These are phyloP conservation scores for Blastocrithidia nonstop DNA, from an alignment of 208 protist species.

Conservation along the genomic window DNA sequence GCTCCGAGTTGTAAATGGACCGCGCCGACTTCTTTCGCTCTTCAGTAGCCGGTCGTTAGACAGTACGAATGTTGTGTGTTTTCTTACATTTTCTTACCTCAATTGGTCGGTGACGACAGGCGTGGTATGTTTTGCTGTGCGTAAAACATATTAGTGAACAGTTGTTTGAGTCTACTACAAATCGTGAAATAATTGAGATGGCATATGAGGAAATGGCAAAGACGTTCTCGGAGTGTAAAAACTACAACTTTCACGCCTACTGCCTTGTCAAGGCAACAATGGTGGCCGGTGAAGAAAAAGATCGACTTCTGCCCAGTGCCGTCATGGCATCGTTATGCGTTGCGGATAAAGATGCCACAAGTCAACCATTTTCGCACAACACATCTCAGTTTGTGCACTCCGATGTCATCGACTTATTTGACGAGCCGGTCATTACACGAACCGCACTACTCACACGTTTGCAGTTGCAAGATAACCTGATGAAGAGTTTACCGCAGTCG, in stretches of 20 bases:
- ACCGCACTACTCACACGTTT: conserved; percentile 15
- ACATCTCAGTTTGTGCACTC: conserved; percentile 18
- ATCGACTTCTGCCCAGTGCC: conserved; percentile 24
- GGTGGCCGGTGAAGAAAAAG: conserved; percentile 13
- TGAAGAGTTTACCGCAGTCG: neutral
- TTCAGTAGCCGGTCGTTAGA: conserved; percentile 12
- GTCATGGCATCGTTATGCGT: conserved; percentile 54
- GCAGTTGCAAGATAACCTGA: conserved; percentile 8
- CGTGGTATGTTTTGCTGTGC: conserved; percentile 33
- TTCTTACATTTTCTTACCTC: conserved; percentile 24
- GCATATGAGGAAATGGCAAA: conserved; percentile 48
- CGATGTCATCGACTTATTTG: conserved; percentile 42
- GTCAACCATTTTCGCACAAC: conserved; percentile 30
- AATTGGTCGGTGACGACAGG: conserved; percentile 22
- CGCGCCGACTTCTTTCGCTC: conserved; percentile 40
- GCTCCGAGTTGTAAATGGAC: conserved; percentile 18
- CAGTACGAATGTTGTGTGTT: conserved; percentile 37
- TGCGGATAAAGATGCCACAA: conserved; percentile 19
- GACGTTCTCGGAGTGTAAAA: conserved; percentile 48
- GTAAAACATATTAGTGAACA: conserved; percentile 47
- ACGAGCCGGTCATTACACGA: conserved; percentile 17
- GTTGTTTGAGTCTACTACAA: conserved; percentile 11
- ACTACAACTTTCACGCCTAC: conserved; percentile 54
- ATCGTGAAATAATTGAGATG: conserved; percentile 9
- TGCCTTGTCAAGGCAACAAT: conserved; percentile 34